Conservation (phyloP, 495 filamentous ascomycete genomes). For the Penicillium paradoxum region DNA sequence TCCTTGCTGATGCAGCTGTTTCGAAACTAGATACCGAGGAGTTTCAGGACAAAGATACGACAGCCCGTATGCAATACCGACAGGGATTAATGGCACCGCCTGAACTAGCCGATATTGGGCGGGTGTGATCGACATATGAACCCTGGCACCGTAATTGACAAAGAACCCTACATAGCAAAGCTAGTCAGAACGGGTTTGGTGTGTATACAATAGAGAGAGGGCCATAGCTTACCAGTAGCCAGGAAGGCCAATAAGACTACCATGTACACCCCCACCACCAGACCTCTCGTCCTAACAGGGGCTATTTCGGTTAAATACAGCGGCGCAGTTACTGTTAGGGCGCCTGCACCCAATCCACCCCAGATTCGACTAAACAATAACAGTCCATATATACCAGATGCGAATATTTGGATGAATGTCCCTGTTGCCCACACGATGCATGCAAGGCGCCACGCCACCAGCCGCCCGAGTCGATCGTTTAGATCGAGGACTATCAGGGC, state of each 20-base stretch:
- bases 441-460: conserved; percentile 37
- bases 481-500: conserved; percentile 35
- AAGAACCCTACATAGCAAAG: conserved; percentile 37
- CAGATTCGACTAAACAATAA: conserved; percentile 43
- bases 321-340: conserved; percentile 45
- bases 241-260: conserved; percentile 42
- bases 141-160: conserved; percentile 41
- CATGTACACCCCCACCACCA: conserved; percentile 46
- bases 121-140: conserved; percentile 36
- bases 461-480: conserved; percentile 39
- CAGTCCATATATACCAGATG: conserved; percentile 42
- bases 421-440: conserved; percentile 39
- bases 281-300: conserved; percentile 42
- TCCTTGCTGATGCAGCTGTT: conserved; percentile 30
- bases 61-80: conserved; percentile 32
- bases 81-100: conserved; percentile 39
- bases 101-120: conserved; percentile 44
- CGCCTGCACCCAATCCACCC: conserved; percentile 44
- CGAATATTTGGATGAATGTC: conserved; percentile 40
- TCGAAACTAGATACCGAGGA: conserved; percentile 39
- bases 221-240: conserved; percentile 30
- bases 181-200: neutral
- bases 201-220: neutral
- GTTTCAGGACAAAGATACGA: conserved; percentile 39
- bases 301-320: conserved; percentile 51